A percentile compares a stretch with the other conserved stretches of the same genome.
Conservation (phyloP, 2,329 filamentous ascomycete species). For the Aspergillus fumigatiaffinis region DNA sequence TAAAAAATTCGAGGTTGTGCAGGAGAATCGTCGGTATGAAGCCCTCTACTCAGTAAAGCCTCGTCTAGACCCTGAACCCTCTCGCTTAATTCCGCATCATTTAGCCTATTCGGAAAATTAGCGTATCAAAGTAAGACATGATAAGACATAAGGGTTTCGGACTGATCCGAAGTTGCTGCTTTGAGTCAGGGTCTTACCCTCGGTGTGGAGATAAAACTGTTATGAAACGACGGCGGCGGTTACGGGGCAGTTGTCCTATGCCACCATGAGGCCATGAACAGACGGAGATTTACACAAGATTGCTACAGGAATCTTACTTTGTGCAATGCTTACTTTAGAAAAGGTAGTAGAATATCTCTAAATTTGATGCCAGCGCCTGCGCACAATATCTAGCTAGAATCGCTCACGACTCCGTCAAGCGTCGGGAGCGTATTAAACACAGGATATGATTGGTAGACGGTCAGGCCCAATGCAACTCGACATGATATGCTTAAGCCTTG, state of each 20-base stretch:
- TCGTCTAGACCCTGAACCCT: no score
- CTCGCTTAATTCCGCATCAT: no score
- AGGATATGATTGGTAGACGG: neutral
- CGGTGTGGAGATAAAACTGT: neutral
- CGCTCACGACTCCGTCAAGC: neutral
- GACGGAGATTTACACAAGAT: neutral
- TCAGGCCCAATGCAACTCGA: neutral
- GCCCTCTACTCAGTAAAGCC: no score
- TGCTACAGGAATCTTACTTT: neutral
- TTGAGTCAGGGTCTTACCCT: neutral
- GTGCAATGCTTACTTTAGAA: neutral
- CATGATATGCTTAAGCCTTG: conserved; percentile 1
- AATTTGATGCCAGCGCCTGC: neutral
- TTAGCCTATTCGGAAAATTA: no score
- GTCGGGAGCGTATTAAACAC: neutral
- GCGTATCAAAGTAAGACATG: neutral
- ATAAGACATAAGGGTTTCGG: neutral
- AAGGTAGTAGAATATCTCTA: no score
- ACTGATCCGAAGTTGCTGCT: neutral
- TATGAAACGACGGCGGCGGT: neutral
- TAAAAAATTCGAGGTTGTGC: no score
- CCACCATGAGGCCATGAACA: neutral
- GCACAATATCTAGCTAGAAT: neutral
- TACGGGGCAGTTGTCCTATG: neutral
- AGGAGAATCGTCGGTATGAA: no score